phyloP scores from a whole-genome alignment of 169 alveolate genomes.

The Eimeria falciformis region DNA sequence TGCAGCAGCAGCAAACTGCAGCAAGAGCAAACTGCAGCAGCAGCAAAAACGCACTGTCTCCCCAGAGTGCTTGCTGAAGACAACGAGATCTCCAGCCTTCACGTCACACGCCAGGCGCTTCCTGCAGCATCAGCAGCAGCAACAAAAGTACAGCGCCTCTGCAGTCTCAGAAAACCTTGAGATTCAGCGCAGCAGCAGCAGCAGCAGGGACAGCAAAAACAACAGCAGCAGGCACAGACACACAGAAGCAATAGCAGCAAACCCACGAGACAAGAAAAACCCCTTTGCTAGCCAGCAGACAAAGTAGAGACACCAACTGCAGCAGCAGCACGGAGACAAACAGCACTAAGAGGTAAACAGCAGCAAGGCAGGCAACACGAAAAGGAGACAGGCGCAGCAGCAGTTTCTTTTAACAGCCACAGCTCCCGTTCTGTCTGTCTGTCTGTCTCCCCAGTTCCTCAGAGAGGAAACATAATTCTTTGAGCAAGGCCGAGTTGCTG shows the following conservation, averaged over 20 bases:
- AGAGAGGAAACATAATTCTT: background rate
- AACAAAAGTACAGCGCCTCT: background rate
- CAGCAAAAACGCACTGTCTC: conserved; percentile 22
- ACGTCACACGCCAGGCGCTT: conserved; percentile 17
- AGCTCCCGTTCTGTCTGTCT: too few relatives aligned
- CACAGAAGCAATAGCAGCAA: too few relatives aligned
- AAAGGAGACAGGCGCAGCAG: too few relatives aligned
- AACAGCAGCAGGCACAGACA: too few relatives aligned
- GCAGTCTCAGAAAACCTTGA: background rate
- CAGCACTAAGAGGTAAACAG: too few relatives aligned
- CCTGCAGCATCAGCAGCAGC: conserved; percentile 44
- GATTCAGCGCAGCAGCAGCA: background rate
- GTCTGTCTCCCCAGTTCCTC: background rate
- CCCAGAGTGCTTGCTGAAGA: conserved; percentile 2
- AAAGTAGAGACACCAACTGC: too few relatives aligned
- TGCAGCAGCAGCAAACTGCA: conserved; percentile 25
- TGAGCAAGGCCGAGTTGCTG: background rate
- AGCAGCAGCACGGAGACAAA: too few relatives aligned
- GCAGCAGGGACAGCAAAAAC: background rate
- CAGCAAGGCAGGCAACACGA: too few relatives aligned
- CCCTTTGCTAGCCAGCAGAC: too few relatives aligned
- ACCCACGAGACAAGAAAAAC: too few relatives aligned
- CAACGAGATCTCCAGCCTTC: conserved; percentile 30
- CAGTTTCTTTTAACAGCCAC: too few relatives aligned
- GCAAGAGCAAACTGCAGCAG: conserved; percentile 14